Evolutionary conservation across 257 asterid species (phyloP).

Genomic region (Thymus mandschuricus): DNA sequence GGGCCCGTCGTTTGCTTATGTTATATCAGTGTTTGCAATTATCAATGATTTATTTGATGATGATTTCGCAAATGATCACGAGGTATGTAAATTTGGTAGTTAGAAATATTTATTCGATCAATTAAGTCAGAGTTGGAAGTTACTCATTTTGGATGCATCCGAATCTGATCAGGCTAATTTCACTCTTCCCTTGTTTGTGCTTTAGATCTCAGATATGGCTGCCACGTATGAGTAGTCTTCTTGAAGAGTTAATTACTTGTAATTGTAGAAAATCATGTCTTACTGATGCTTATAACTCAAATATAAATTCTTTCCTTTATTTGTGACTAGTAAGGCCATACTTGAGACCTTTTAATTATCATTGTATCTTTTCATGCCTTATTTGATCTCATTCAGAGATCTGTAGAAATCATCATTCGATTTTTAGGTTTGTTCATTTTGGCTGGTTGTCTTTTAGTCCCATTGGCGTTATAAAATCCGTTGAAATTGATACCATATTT

Average conservation of each 20-base stretch:
- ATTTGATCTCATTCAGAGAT: not conserved
- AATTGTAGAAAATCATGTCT: slow-evolving; percentile 2
- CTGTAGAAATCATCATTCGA: not conserved
- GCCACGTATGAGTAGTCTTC: not conserved
- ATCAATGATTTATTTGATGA: slow-evolving; percentile 65
- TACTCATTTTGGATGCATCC: not conserved
- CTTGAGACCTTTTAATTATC: not conserved
- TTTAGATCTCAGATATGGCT: slow-evolving; percentile 5
- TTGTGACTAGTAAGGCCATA: not conserved
- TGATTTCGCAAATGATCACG: slow-evolving; percentile 50
- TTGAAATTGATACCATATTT: not conserved
- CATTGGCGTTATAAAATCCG: not conserved
- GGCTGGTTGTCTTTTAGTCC: not conserved
- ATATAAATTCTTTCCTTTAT: not conserved
- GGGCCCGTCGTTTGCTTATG: slow-evolving; percentile 92
- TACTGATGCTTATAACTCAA: not conserved
- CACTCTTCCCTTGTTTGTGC: slow-evolving; percentile 17
- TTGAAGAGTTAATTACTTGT: not conserved
- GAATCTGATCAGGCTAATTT: not conserved
- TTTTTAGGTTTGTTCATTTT: not conserved
- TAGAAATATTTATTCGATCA: slow-evolving; percentile 1
- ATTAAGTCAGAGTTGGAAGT: not conserved
- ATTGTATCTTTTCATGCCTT: not conserved
- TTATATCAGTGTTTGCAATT: slow-evolving; percentile 67
- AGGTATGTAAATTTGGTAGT: slow-evolving; percentile 52